Percentiles rank a stretch among this genome's conserved stretches.
Conservation (phyloP, 208 protist species). For the Acanthamoeba quina region DNA sequence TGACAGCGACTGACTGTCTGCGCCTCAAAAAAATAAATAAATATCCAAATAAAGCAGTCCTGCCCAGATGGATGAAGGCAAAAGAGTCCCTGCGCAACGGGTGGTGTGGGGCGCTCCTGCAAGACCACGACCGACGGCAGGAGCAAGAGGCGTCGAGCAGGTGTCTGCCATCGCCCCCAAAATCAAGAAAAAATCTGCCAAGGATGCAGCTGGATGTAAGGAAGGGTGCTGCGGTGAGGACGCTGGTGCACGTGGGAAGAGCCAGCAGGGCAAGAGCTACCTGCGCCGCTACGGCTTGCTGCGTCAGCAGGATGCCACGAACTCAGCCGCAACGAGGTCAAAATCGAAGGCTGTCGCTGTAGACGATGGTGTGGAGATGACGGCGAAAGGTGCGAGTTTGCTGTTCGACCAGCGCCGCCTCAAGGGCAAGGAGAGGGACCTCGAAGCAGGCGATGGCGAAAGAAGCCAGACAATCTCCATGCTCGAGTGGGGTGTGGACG, state of each 20-base stretch:
- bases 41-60: too few relatives aligned
- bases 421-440: slow-evolving; percentile 4
- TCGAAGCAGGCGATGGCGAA: background rate
- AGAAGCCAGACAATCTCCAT: background rate
- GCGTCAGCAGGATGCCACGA: background rate
- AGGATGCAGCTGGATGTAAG: background rate
- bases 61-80: background rate
- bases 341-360: too few relatives aligned
- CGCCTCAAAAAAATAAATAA: too few relatives aligned
- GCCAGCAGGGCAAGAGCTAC: slow-evolving; percentile 31
- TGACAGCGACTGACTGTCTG: too few relatives aligned
- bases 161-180: too few relatives aligned
- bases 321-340: too few relatives aligned
- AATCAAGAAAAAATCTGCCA: background rate
- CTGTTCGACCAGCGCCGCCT: too few relatives aligned
- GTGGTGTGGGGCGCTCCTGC: background rate
- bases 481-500: background rate
- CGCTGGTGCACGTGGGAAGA: background rate
- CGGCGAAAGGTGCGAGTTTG: too few relatives aligned
- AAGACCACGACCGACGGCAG: background rate
- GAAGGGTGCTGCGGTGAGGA: background rate
- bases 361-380: too few relatives aligned
- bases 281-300: background rate
- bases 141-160: background rate
- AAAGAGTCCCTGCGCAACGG: background rate